Percentiles rank a stretch among this genome's conserved stretches.
phyloP scores from a whole-genome alignment of 2,329 filamentous ascomycete genomes.

The Venturia pyrina region DNA sequence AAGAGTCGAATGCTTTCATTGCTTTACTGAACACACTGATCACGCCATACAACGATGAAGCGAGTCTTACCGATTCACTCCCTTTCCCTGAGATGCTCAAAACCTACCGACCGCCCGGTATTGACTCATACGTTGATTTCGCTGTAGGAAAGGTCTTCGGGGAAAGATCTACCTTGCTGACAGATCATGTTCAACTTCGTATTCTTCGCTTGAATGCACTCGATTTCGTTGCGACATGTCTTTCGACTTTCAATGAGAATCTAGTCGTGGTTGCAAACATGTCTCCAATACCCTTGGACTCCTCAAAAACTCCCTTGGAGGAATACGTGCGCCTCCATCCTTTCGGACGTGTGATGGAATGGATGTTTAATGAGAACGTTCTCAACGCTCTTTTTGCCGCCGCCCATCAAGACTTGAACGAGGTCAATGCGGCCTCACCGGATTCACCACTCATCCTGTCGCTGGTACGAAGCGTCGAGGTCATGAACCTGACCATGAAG shows the following conservation, averaged over 20 bases:
- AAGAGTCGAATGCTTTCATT: slow-evolving; percentile 78
- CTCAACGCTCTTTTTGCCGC: slow-evolving; percentile 68
- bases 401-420: slow-evolving; percentile 64
- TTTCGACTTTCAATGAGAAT: slow-evolving; percentile 88
- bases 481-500: slow-evolving; percentile 73
- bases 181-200: slow-evolving; percentile 58
- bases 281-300: slow-evolving; percentile 65
- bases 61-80: slow-evolving; percentile 60
- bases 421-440: slow-evolving; percentile 60
- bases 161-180: slow-evolving; percentile 53
- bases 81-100: slow-evolving; percentile 80
- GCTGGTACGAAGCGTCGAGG: slow-evolving; percentile 69
- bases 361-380: slow-evolving; percentile 91
- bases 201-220: slow-evolving; percentile 72
- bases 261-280: slow-evolving; percentile 76
- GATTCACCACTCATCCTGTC: slow-evolving; percentile 76
- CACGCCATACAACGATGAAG: slow-evolving; percentile 51
- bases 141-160: slow-evolving; percentile 70
- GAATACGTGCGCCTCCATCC: slow-evolving; percentile 82
- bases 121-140: slow-evolving; percentile 90
- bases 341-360: slow-evolving; percentile 92
- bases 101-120: slow-evolving; percentile 68
- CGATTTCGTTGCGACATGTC: slow-evolving; percentile 68
- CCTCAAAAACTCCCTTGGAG: slow-evolving; percentile 59
- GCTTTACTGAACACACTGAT: slow-evolving; percentile 65